Evolutionary conservation across 2,329 filamentous ascomycete genomes (phyloP).

Genomic region (Cercospora berteroae): DNA sequence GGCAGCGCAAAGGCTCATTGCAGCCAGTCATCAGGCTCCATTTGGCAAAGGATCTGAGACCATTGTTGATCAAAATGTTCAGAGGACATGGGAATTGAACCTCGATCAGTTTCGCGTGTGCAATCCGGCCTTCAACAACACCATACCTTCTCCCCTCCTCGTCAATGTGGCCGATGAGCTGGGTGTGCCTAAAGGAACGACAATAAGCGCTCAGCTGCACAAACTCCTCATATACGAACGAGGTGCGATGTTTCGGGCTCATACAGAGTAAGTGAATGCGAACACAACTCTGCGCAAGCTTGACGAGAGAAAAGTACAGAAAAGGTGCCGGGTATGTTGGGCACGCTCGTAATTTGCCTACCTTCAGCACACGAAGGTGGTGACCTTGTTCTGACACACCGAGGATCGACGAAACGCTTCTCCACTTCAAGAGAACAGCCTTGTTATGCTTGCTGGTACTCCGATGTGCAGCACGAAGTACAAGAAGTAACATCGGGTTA

Average conservation of each 20-base stretch:
- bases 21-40: background rate
- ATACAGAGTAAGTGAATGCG: background rate
- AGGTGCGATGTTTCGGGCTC: background rate
- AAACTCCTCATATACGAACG: background rate
- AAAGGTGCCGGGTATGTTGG: background rate
- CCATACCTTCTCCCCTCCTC: background rate
- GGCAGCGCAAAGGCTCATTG: background rate
- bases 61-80: background rate
- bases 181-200: background rate
- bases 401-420: background rate
- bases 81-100: background rate
- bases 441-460: background rate
- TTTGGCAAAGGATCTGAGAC: background rate
- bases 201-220: background rate
- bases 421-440: background rate
- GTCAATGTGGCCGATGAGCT: background rate
- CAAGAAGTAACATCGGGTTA: background rate
- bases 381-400: background rate
- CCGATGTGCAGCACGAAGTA: background rate
- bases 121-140: background rate
- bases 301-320: background rate
- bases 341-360: background rate
- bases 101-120: background rate
- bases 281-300: background rate
- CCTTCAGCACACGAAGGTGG: background rate